Evolutionary conservation across 345 rosid species (phyloP), one percentile per base, ranked within the genome.

Genomic region (Salix udensis): DNA sequence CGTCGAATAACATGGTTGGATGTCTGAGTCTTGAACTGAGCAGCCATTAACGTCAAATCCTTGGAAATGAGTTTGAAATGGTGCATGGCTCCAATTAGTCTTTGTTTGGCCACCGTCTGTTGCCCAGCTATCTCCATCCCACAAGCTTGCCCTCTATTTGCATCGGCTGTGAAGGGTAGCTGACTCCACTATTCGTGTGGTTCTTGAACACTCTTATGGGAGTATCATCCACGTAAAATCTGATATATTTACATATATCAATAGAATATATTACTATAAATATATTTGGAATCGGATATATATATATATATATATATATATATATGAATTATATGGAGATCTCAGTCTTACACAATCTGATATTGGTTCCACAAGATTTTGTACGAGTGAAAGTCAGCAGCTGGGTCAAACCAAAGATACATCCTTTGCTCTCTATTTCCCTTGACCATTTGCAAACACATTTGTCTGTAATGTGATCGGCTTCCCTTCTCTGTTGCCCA

Each of bases 121-220:
- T 31, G 90, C 93, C 98, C 92, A 93, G 12, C 26, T 48, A 0
- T 86, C 88, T 19, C 92, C 97, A 24, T 93, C 76, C 93, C 93
- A 93, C 55, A 91, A 37, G 82, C 93, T 91, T 65, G n/a, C 79
- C 92, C 71, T 78, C 81, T 48, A 90, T 16, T 44, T 80, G 83
- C 97, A 89, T 90, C 26, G 91, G 81, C 34, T 83, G 61, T 42
- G 86, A 71, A 6, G 90, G 91, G 77, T 89, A 93, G 34, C 70
- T 73, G 24, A 87, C 88, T 28, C 90, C 92, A 2, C 44, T 30
- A 0, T 19, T 68, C 71, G 62, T 58, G 12, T 83, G 73, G 86
- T 91, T 94, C 82, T 86, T 86, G 88, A 82, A 88, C n/a, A 92
- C 94, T 72, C 97, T 87, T 71, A 91, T 89, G 36, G 98, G 97